Evolutionary conservation across 139 green algal species (phyloP).

Genomic region (Auxenochlorella protothecoides): DNA sequence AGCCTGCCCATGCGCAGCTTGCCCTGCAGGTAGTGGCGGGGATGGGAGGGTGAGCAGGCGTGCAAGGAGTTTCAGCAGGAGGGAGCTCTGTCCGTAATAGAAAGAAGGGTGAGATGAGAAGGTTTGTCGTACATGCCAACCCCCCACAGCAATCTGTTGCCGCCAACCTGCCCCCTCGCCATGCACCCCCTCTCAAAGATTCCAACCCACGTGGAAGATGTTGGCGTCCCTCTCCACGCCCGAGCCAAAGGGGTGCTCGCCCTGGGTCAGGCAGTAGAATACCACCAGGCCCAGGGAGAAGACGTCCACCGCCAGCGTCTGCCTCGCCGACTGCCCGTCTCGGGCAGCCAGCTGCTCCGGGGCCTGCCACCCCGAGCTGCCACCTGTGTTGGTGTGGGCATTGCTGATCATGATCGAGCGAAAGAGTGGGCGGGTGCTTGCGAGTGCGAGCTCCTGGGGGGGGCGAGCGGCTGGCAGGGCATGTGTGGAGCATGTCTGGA

Average conservation of each 20-base stretch:
- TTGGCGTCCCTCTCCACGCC: conserved; percentile 76
- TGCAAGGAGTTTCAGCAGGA: too few relatives aligned
- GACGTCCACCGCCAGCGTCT: conserved; percentile 68
- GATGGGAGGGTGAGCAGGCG: too few relatives aligned
- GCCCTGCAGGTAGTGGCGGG: too few relatives aligned
- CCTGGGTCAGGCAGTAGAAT: conserved; percentile 74
- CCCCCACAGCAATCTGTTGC: too few relatives aligned
- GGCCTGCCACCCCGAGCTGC: conserved; percentile 92
- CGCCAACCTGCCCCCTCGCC: too few relatives aligned
- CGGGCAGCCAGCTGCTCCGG: conserved; percentile 76
- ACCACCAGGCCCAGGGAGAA: conserved; percentile 90
- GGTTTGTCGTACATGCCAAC: too few relatives aligned
- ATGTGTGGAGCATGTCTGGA: neutral
- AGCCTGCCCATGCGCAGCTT: too few relatives aligned
- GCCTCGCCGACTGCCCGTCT: conserved; percentile 20
- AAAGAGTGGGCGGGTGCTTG: too few relatives aligned
- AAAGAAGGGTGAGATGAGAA: too few relatives aligned
- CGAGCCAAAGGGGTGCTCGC: conserved; percentile 84
- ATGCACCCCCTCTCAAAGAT: too few relatives aligned
- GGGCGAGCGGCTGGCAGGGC: neutral
- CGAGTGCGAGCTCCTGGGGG: neutral
- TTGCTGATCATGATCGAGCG: too few relatives aligned
- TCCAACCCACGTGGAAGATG: conserved; percentile 47
- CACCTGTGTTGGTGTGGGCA: conserved; percentile 29
- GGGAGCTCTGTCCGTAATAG: too few relatives aligned